Evolutionary conservation across 2,329 filamentous ascomycete species (phyloP).

Genomic region (Fusarium odoratissimum): DNA sequence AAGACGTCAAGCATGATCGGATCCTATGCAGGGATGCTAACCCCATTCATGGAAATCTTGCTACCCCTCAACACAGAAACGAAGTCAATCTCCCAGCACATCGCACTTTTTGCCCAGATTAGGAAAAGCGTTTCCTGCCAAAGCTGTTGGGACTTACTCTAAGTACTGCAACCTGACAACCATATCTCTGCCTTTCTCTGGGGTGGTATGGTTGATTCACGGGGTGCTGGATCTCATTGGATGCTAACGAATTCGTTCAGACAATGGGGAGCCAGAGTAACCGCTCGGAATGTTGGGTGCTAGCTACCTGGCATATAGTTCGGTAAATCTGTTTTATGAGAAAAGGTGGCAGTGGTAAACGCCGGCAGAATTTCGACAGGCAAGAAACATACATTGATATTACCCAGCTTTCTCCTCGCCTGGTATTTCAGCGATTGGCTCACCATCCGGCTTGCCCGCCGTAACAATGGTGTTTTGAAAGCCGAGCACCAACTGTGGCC

Average conservation of each 20-base stretch:
- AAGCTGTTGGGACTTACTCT: not conserved
- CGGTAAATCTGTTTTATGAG: not conserved
- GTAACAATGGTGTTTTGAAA: slow-evolving; percentile 55
- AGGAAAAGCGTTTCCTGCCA: not conserved
- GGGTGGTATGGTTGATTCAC: not conserved
- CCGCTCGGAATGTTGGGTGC: too few relatives aligned
- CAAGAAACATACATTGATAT: not conserved
- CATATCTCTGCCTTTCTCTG: not conserved
- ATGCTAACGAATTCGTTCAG: not conserved
- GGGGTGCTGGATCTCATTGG: not conserved
- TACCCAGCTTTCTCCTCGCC: slow-evolving; percentile 37
- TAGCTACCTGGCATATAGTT: too few relatives aligned
- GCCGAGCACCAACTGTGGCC: slow-evolving; percentile 56
- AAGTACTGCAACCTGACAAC: not conserved
- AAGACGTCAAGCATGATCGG: not conserved
- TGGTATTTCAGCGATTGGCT: slow-evolving; percentile 53
- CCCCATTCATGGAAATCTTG: not conserved
- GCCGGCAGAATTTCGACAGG: too few relatives aligned
- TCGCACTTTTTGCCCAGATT: not conserved
- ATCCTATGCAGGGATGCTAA: too few relatives aligned
- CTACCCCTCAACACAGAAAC: not conserved
- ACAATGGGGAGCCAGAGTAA: too few relatives aligned
- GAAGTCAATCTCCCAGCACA: too few relatives aligned
- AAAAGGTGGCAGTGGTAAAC: not conserved
- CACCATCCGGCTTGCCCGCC: slow-evolving; percentile 52